phyloP scores from a whole-genome alignment of 2,329 filamentous ascomycete genomes.

The Corinectria fuckeliana region DNA sequence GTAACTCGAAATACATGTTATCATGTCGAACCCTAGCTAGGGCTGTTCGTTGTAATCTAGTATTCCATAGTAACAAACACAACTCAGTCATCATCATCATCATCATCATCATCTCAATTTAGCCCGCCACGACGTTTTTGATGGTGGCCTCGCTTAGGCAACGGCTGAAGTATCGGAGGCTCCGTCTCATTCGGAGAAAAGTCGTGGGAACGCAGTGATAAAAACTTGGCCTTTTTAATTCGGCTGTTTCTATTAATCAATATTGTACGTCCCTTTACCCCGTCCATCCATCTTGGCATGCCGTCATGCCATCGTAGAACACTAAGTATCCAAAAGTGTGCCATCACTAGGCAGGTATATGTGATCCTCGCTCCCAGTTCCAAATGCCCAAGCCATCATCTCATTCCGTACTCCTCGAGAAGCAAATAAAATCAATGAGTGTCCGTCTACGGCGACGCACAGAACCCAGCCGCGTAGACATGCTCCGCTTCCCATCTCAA shows the following conservation, averaged over 20 bases:
- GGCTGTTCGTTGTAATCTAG: neutral
- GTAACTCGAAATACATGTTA: no score
- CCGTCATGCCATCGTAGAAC: neutral
- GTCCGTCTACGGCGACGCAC: slow-evolving; percentile 20
- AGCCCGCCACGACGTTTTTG: neutral
- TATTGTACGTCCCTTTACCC: neutral
- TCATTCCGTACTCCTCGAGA: neutral
- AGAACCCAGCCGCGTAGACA: slow-evolving; percentile 46
- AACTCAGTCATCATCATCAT: neutral
- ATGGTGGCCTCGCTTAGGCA: neutral
- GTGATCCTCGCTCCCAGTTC: neutral
- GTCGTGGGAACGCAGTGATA: neutral
- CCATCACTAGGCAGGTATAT: neutral
- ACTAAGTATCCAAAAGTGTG: neutral
- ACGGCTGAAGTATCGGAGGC: neutral
- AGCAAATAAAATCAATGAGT: slow-evolving; percentile 1
- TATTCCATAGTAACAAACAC: neutral
- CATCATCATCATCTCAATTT: neutral
- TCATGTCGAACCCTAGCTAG: no score
- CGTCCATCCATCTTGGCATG: neutral
- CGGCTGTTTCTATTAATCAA: neutral
- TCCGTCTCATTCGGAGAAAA: no score
- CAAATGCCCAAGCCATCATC: neutral
- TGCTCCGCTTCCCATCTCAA: slow-evolving; percentile 63
- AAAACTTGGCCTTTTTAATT: neutral